Evolutionary conservation across 768 basidiomycete species (phyloP).

Genomic region (Ephemerocybe angulata): DNA sequence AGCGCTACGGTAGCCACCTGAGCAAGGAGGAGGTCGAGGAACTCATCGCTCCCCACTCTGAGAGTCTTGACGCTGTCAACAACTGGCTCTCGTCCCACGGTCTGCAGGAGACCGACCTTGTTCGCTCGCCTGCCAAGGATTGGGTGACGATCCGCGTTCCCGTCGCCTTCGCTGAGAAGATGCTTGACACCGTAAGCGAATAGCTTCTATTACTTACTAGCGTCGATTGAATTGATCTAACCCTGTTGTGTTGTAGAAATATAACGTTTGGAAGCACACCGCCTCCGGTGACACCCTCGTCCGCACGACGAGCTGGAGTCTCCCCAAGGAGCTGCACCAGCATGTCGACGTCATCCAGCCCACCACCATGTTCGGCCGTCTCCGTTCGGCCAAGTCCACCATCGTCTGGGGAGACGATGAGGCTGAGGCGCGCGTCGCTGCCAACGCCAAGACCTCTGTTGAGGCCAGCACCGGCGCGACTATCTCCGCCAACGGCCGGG

Average conservation of each 20-base stretch:
- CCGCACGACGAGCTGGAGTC: conserved; percentile 64
- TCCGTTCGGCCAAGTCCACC: conserved; percentile 39
- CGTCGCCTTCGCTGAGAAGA: conserved; percentile 57
- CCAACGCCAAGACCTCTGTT: neutral
- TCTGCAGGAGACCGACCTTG: conserved; percentile 42
- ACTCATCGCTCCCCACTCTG: conserved; percentile 54
- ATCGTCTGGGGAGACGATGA: conserved; percentile 22
- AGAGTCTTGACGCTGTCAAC: conserved; percentile 50
- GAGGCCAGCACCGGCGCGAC: conserved; percentile 15
- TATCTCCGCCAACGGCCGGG: conserved; percentile 2
- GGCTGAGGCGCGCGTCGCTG: neutral
- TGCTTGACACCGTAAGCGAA: conserved; percentile 59
- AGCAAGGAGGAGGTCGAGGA: conserved; percentile 64
- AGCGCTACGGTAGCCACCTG: conserved; percentile 54
- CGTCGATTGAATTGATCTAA: neutral
- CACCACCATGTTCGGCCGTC: conserved; percentile 61
- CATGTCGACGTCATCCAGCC: conserved; percentile 71
- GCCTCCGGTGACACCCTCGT: conserved; percentile 51
- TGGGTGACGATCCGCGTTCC: conserved; percentile 64
- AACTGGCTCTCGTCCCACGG: conserved; percentile 62
- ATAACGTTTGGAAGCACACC: conserved; percentile 56
- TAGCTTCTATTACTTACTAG: conserved; percentile 1
- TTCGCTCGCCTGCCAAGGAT: conserved; percentile 62
- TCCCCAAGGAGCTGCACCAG: conserved; percentile 53
- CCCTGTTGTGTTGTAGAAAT: conserved; percentile 39